Evolutionary conservation across 257 asterid species (phyloP).

Genomic region (Salvia rosmarinus): DNA sequence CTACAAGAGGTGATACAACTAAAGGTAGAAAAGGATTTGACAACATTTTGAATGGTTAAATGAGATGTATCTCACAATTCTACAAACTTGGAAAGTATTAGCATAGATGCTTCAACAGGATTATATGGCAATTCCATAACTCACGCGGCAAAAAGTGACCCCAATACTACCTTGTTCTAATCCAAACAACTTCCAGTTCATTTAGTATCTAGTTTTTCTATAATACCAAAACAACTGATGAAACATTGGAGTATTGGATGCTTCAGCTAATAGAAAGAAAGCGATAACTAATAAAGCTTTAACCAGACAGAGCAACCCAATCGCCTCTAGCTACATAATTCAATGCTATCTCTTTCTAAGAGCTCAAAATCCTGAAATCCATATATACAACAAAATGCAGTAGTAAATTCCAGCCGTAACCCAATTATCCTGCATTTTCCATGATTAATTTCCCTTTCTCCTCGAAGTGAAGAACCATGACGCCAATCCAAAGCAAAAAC

Average conservation of each 20-base stretch:
- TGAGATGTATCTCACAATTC: slow-evolving; percentile 13
- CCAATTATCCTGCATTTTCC: slow-evolving; percentile 16
- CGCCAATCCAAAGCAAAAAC: not conserved
- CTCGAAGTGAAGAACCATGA: not conserved
- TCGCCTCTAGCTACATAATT: not conserved
- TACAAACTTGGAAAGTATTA: not conserved
- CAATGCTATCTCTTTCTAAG: not conserved
- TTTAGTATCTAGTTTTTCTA: not conserved
- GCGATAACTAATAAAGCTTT: not conserved
- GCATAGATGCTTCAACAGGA: slow-evolving; percentile 15
- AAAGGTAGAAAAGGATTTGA: not conserved
- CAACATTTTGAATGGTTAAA: slow-evolving; percentile 16
- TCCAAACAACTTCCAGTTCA: not conserved
- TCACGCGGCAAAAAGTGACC: not conserved
- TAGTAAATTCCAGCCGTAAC: not conserved
- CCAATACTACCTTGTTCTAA: not conserved
- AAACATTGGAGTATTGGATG: not conserved
- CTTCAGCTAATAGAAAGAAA: not conserved
- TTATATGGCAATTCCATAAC: slow-evolving; percentile 14
- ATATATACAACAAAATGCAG: not conserved
- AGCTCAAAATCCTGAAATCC: slow-evolving; percentile 2
- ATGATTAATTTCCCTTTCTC: not conserved
- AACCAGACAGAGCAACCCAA: not conserved
- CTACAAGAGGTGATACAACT: not conserved
- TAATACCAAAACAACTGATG: not conserved